Base-by-base conservation (phyloP, 129 eudicot species). In the Lactuca sativa region DNA sequence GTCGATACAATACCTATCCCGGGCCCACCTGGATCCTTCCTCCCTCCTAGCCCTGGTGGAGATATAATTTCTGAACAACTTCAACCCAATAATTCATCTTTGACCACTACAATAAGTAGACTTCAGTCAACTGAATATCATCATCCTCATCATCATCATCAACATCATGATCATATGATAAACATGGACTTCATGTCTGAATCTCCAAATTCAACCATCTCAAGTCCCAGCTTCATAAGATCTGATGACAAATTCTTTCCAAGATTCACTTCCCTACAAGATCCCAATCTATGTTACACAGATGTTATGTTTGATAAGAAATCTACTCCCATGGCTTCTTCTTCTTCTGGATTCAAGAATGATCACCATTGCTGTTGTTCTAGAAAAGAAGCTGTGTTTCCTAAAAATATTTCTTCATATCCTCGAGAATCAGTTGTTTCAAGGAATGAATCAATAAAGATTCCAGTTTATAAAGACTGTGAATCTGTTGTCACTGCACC, bases 1-100 rank as follows among this genome's bases (percentile, higher is more conserved):
- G 82, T 88, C 47, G 91, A 91, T 64, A 85, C 87, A 4, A 91
- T 91, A 57, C 86, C 87, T 14, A 86, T 91, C 70, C 96, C 97
- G 0, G 95, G 91, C 7, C 97, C 96, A 8, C 97, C 97, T 0
- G 97, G 97, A 52, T 88, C 97, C 9, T 86, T 84, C 82, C 70
- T 91, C 72, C 97, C 96, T 4, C 96, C 87, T 7, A 88, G 96
- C 63, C 90, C 87, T 0, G 84, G 95, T 61, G 84, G 86, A 55
- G 92, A 75, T 62, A 74, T 80, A 82, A 81, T 76, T 44, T 86
- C 89, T 21, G 96, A 86, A 72, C 87, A 88, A 76, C 77, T 77
- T 12, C 93, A 82, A 34, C 88, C 79, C 14, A 25, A 25, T 25
- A 83, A 69, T 70, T 88, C 93, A 1, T 80, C 96, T 9, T 77